These are phyloP conservation scores for Chaetomium cochliodes DNA, from an alignment of 495 filamentous ascomycete species.

Conservation along the genomic window DNA sequence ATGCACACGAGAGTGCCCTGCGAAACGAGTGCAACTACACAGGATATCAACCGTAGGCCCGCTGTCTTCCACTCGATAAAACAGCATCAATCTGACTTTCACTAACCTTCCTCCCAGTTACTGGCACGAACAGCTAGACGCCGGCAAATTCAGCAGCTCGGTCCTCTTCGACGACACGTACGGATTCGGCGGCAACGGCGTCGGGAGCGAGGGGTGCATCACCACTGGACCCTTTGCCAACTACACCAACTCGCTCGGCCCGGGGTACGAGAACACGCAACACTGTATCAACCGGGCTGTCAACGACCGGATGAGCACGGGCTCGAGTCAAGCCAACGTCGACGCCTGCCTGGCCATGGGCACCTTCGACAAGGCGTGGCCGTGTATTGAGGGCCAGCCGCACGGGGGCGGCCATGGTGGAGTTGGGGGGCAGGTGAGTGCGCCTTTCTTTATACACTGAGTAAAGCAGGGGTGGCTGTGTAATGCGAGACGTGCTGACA, in stretches of 20 bases:
- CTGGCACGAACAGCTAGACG: slow-evolving; percentile 50
- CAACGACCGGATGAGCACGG: slow-evolving; percentile 12
- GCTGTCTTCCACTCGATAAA: neutral
- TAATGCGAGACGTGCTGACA: neutral
- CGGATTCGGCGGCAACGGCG: slow-evolving; percentile 47
- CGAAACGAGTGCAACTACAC: slow-evolving; percentile 47
- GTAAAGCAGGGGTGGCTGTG: too few species aligned
- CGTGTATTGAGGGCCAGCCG: slow-evolving; percentile 23
- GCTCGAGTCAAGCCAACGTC: slow-evolving; percentile 2
- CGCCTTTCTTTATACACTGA: too few species aligned
- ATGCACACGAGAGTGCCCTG: slow-evolving; percentile 46
- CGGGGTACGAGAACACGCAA: slow-evolving; percentile 25
- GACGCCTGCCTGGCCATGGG: slow-evolving; percentile 14
- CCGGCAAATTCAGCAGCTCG: slow-evolving; percentile 39
- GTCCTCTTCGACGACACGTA: slow-evolving; percentile 35
- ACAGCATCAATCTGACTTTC: neutral
- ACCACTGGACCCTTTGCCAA: slow-evolving; percentile 41
- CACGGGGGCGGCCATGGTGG: slow-evolving; percentile 27
- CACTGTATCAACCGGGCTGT: slow-evolving; percentile 32
- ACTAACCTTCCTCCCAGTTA: slow-evolving; percentile 37
- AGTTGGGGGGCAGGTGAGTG: slow-evolving; percentile 17
- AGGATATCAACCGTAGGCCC: slow-evolving; percentile 33
- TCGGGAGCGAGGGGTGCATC: slow-evolving; percentile 37
- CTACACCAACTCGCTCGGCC: slow-evolving; percentile 34
- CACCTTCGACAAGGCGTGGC: slow-evolving; percentile 21